These are phyloP conservation scores for Acidomyces sp. DNA, from an alignment of 495 filamentous ascomycete species.

Conservation along the genomic window DNA sequence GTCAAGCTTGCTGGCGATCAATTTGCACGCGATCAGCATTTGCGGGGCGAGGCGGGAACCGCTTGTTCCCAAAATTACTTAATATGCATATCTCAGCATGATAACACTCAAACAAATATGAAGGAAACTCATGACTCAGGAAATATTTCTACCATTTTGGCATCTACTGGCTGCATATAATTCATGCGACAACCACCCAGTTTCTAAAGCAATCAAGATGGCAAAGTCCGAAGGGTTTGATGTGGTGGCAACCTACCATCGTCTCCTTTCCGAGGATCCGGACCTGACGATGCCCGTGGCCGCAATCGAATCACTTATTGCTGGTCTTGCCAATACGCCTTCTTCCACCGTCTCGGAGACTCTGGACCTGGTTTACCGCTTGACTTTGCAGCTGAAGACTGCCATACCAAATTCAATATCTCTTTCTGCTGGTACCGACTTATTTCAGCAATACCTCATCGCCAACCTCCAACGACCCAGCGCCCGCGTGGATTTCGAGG, in stretches of 20 bases:
- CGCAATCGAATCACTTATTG: slow-evolving; percentile 84
- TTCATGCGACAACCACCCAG: too few relatives aligned
- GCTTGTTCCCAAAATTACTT: too few relatives aligned
- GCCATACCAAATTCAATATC: slow-evolving; percentile 77
- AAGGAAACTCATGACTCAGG: too few relatives aligned
- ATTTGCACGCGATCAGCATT: background rate
- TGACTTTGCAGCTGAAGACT: slow-evolving; percentile 58
- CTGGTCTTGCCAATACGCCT: slow-evolving; percentile 60
- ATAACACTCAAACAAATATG: too few relatives aligned
- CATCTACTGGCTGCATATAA: too few relatives aligned
- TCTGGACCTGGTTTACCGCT: slow-evolving; percentile 63
- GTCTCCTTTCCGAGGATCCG: slow-evolving; percentile 50
- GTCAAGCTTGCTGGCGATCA: background rate
- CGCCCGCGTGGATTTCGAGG: slow-evolving; percentile 58
- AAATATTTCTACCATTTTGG: too few relatives aligned
- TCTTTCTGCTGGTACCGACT: slow-evolving; percentile 81
- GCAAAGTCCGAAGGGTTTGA: too few relatives aligned
- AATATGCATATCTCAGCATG: too few relatives aligned
- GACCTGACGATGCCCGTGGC: slow-evolving; percentile 92
- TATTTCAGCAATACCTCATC: slow-evolving; percentile 89
- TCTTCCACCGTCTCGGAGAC: slow-evolving; percentile 87
- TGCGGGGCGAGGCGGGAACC: too few relatives aligned
- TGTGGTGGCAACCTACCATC: slow-evolving; percentile 47
- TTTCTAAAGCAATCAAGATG: too few relatives aligned
- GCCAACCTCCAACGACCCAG: slow-evolving; percentile 48